Evolutionary conservation across 257 asterid species (phyloP).

Genomic region (Solanum arcanum): DNA sequence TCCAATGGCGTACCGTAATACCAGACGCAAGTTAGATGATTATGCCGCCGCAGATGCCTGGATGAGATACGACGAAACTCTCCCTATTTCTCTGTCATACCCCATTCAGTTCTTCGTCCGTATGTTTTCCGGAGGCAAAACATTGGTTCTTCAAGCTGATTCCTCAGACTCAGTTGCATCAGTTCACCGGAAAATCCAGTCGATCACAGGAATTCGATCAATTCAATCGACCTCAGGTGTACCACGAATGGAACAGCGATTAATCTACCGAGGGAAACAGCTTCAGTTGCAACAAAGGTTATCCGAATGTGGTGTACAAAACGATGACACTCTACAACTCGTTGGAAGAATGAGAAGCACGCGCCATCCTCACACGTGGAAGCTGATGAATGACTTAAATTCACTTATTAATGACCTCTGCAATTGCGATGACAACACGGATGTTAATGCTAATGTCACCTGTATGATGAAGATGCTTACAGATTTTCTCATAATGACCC

Average conservation of each 20-base stretch:
- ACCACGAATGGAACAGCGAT: constrained; percentile 41
- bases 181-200: constrained; percentile 39
- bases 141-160: constrained; percentile 47
- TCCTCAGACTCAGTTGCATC: constrained; percentile 43
- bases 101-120: constrained; percentile 77
- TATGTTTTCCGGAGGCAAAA: constrained; percentile 24
- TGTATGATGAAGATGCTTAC: background rate
- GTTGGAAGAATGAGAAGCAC: constrained; percentile 79
- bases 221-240: background rate
- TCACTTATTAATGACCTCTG: constrained; percentile 20
- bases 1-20: background rate
- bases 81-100: constrained; percentile 21
- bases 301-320: constrained; percentile 35
- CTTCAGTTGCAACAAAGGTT: constrained; percentile 54
- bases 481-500: background rate
- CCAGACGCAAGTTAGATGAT: constrained; percentile 40
- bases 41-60: constrained; percentile 26
- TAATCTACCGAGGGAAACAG: constrained; percentile 69
- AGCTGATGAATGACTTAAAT: constrained; percentile 40
- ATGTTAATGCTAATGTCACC: background rate
- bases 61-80: constrained; percentile 46
- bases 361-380: constrained; percentile 68
- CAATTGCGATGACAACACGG: constrained; percentile 8
- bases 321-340: constrained; percentile 46
- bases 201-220: constrained; percentile 32